Base-by-base conservation (phyloP, 108 stramenopile genomes). In the Aurantiochytrium sp. region DNA sequence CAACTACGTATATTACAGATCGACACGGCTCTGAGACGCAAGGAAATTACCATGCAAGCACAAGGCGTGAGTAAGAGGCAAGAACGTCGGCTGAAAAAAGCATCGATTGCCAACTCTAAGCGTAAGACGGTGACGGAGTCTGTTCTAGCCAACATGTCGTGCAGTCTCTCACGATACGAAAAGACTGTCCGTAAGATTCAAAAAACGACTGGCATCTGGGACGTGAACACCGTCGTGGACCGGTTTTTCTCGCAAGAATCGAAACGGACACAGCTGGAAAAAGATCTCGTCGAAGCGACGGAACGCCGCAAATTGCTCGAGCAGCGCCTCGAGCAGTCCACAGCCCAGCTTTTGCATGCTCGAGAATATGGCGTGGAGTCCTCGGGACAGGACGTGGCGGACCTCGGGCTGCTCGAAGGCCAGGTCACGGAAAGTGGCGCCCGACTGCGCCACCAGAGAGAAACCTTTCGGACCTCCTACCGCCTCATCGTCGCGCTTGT, bases 211-310 rank as follows among this genome's bases (percentile, higher is more conserved):
- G 76, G 76, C 10, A 83, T 83, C 28, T 53, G 51, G 76, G 76
- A 83, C 49, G 76, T 83, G 1, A 83, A 53, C 49, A 83, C 76
- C 8, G 51, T 83, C n/a, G 51, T 53, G 10, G 76, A 83, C 12
- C 19, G 76, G 10, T 83, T 83, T 3, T 83, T 83, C 76, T 83
- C 76, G 28, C 76, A 83, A 83, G 76, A 83, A 23, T 53, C 51
- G 51, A 83, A 83, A 23, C 45, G 76, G 25, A 83, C 51, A 12
- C 76, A 53, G 49, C 5, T 83, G 3, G 76, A 83, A 47, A 83
- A 53, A 55, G 76, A 83, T 8, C 25, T 53, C 0, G 19, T 83
- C 5, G 76, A 47, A 28, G 45, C 49, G 0, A 83, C 12, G 25
- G 76, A 53, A 3, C 19, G 45, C n/a, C 76, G 76, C 28, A 53